Evolutionary conservation across 2,329 filamentous ascomycete species (phyloP).

Genomic region (Sclerotinia glacialis): DNA sequence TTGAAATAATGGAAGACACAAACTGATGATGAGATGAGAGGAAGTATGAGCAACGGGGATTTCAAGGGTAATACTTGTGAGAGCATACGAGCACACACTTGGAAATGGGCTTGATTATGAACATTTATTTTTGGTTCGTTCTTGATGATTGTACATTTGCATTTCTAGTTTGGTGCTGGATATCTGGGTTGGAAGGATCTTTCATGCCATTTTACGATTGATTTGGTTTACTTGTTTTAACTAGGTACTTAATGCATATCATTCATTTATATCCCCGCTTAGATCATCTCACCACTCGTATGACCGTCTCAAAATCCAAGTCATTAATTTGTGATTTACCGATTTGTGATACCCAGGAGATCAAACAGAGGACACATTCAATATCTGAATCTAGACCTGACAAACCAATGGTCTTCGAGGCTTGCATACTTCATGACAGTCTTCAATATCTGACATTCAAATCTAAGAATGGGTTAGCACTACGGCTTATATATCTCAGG

Average conservation of each 20-base stretch:
- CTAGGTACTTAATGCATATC: slow-evolving; percentile 1
- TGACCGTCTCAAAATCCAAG: not conserved
- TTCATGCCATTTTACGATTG: slow-evolving; percentile 4
- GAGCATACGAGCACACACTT: not conserved
- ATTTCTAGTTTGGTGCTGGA: slow-evolving; percentile 8
- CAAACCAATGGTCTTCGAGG: too few species aligned
- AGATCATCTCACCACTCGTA: not conserved
- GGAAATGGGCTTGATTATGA: not conserved
- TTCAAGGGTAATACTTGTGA: too few species aligned
- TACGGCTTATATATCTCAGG: too few species aligned
- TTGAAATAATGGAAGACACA: not conserved
- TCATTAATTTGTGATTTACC: too few species aligned
- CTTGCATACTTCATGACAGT: too few species aligned
- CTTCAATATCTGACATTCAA: too few species aligned
- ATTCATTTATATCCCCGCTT: not conserved
- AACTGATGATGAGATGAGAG: not conserved
- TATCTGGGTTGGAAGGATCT: slow-evolving; percentile 2
- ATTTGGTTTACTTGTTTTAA: not conserved
- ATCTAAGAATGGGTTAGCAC: too few species aligned
- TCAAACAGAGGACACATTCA: not conserved
- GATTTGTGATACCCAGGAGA: too few species aligned
- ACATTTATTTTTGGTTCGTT: not conserved
- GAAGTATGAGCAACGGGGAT: not conserved
- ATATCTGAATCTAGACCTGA: too few species aligned
- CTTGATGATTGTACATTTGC: not conserved